phyloP scores from a whole-genome alignment of 805 yeast species.

The Ascoidea asiatica region DNA sequence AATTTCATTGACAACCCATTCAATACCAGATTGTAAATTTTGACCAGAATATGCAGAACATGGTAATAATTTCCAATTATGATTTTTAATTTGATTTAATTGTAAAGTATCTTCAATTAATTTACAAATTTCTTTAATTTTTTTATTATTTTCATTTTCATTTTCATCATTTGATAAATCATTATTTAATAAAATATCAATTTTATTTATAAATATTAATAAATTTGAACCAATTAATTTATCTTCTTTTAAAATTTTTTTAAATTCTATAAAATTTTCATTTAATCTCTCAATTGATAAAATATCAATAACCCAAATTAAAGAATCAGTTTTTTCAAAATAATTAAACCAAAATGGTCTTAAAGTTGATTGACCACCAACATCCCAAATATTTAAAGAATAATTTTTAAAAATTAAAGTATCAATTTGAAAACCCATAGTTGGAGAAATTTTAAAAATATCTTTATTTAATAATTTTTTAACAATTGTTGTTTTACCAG shows the following conservation, averaged over 20 bases:
- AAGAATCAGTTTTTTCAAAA: conserved; percentile 66
- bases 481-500: conserved; percentile 84
- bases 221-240: conserved; percentile 56
- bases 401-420: conserved; percentile 32
- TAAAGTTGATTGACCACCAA: conserved; percentile 80
- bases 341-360: conserved; percentile 91
- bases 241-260: conserved; percentile 49
- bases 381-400: conserved; percentile 65
- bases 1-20: conserved; percentile 30
- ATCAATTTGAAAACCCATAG: conserved; percentile 79
- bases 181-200: conserved; percentile 33
- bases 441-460: conserved; percentile 55
- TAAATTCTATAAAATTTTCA: conserved; percentile 56
- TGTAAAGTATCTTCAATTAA: conserved; percentile 14
- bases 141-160: conserved; percentile 12
- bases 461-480: conserved; percentile 39
- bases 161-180: too few relatives aligned
- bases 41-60: conserved; percentile 36
- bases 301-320: conserved; percentile 81
- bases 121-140: conserved; percentile 3
- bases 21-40: conserved; percentile 24
- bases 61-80: conserved; percentile 26
- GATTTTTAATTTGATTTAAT: conserved; percentile 21
- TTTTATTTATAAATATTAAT: conserved; percentile 61
- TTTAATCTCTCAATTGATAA: conserved; percentile 40